phyloP scores from a whole-genome alignment of 768 basidiomycete genomes.

The Podaxis sp. region DNA sequence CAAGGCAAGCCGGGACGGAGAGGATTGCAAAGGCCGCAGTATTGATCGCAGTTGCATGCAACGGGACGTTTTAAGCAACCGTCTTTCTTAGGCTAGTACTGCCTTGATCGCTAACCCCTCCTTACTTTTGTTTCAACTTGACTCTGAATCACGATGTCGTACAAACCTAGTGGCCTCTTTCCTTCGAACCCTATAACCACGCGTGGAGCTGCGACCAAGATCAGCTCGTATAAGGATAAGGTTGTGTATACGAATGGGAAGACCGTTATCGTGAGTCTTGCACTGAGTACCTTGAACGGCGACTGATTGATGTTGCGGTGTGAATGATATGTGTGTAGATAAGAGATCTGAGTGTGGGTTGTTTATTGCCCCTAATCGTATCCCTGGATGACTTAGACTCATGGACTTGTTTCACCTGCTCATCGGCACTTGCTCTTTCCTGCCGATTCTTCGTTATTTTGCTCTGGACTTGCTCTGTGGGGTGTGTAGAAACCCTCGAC shows the following conservation, averaged over 20 bases:
- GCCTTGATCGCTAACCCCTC: not conserved
- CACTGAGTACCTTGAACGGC: not conserved
- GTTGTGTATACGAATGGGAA: constrained; percentile 85
- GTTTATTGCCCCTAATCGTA: not conserved
- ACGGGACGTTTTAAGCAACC: not conserved
- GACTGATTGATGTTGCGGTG: not conserved
- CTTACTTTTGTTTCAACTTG: not conserved
- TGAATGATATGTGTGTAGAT: constrained; percentile 46
- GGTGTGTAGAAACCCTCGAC: constrained; percentile 6
- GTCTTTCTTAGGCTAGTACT: not conserved
- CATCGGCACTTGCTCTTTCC: not conserved
- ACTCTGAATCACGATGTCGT: constrained; percentile 32
- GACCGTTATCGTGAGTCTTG: constrained; percentile 72
- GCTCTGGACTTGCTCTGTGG: not conserved
- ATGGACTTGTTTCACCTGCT: not conserved
- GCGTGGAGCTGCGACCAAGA: constrained; percentile 33
- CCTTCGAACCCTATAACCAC: constrained; percentile 59
- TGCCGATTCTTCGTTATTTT: not conserved
- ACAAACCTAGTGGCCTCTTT: constrained; percentile 47
- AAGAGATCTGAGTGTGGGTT: constrained; percentile 75
- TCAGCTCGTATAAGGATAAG: constrained; percentile 62
- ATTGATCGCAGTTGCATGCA: not conserved
- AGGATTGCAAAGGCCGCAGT: too few relatives aligned
- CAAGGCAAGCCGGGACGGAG: too few relatives aligned
- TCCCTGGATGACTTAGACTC: not conserved